These are phyloP conservation scores for Pholiota conissans DNA, from an alignment of 768 basidiomycete genomes.

Conservation along the genomic window DNA sequence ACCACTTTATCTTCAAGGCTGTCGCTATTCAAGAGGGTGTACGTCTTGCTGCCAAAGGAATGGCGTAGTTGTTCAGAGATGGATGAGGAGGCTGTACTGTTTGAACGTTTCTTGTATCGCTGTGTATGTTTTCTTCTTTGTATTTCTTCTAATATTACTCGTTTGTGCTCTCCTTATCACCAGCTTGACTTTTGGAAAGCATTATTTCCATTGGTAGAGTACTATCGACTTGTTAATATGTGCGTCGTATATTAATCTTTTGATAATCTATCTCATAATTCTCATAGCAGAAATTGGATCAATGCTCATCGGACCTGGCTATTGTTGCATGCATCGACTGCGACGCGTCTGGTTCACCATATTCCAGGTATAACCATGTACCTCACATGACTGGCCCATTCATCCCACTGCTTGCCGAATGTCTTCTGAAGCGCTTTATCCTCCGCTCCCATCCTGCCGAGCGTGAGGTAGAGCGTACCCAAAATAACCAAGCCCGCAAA, in stretches of 20 bases:
- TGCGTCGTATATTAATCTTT: too few relatives aligned
- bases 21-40: conserved; percentile 83
- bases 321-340: too few relatives aligned
- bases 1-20: conserved; percentile 44
- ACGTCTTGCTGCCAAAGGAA: conserved; percentile 56
- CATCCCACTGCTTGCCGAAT: conserved; percentile 12
- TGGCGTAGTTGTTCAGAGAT: conserved; percentile 27
- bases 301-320: too few relatives aligned
- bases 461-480: conserved; percentile 18
- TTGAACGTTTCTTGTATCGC: background rate
- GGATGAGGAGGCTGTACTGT: background rate
- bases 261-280: too few relatives aligned
- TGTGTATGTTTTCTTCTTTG: conserved; percentile 5
- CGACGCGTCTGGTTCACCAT: background rate
- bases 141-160: background rate
- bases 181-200: too few relatives aligned
- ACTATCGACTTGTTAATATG: too few relatives aligned
- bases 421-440: conserved; percentile 10
- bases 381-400: conserved; percentile 5
- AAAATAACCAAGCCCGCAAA: conserved; percentile 24
- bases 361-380: conserved; percentile 7
- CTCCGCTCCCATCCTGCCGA: conserved; percentile 14
- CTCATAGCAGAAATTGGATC: too few relatives aligned
- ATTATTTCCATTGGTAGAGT: too few relatives aligned
- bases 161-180: background rate